Evolutionary conservation across 768 basidiomycete species (phyloP), one percentile per base, ranked within the genome.

Genomic region (Trametopsis cervina): DNA sequence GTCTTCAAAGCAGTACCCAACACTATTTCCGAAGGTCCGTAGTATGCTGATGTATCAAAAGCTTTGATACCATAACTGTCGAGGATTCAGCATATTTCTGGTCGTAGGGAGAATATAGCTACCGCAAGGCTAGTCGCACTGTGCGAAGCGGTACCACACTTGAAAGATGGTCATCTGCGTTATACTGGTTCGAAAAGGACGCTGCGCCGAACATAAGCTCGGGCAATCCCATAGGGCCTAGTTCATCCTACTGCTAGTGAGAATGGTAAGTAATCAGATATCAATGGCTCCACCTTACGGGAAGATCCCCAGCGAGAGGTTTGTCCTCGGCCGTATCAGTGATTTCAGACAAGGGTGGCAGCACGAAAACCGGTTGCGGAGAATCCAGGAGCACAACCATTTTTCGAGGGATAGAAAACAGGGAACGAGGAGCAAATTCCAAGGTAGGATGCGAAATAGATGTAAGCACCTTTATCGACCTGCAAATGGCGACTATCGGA

Each of bases 41-140:
- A 93, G 60, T 79, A 88, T 4, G 81, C 76, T 11, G 88, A 76
- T 2, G 90, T 93, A 63, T 94, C 90, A 58, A 94, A 86, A 0
- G 84, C 83, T 26, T 65, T 66, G 47, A 93, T 82, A 22, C 89
- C 90, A 66, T 89, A 91, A 36, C 90, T 90, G 49, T 33, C 24
- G 12, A 24, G 17, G 17, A 25, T 26, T 10, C 40, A 27, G 37
- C 29, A 37, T 3, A 13, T n/a, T n/a, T n/a, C n/a, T n/a, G n/a
- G n/a, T n/a, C n/a, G n/a, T 3, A 2, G 12, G 22, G 9, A 17
- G 35, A 39, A 18, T 12, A 15, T 44, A 7, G 17, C 23, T 64
- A 90, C 89, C 86, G 74, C 37, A 92, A 70, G 7, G 87, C 89
- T 26, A 89, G 76, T 37, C 88, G 71, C 22, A 88, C 75, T 26